Conservation (phyloP, 2,329 filamentous ascomycete species). For the Oidium heveae region DNA sequence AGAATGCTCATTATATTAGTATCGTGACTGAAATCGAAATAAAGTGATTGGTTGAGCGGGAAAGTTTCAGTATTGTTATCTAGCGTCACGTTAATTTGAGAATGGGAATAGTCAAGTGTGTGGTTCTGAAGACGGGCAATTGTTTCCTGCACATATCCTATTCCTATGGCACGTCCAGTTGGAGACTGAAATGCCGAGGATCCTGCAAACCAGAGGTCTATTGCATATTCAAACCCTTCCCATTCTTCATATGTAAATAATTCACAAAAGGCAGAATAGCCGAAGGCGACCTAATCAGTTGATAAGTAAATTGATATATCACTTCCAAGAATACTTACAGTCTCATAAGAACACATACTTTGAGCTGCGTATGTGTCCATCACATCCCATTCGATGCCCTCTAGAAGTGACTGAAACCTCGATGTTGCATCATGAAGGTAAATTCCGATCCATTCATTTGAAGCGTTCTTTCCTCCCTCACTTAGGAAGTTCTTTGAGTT, state of each 20-base stretch:
- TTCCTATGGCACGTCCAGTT: conserved; percentile 36
- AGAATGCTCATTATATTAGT: conserved; percentile 46
- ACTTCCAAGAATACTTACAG: conserved; percentile 15
- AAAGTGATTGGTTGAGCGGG: conserved; percentile 45
- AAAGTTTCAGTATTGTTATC: conserved; percentile 44
- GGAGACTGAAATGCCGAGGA: conserved; percentile 14
- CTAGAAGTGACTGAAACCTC: conserved; percentile 29
- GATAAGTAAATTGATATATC: conserved; percentile 2
- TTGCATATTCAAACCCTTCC: conserved; percentile 43
- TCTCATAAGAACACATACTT: conserved; percentile 53
- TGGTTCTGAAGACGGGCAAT: conserved; percentile 45
- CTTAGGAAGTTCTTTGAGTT: conserved; percentile 26
- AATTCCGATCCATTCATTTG: conserved; percentile 30
- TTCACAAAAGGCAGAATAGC: conserved; percentile 48
- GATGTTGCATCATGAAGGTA: conserved; percentile 40
- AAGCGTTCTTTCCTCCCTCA: conserved; percentile 26
- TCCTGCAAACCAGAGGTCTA: conserved; percentile 40
- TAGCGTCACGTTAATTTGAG: conserved; percentile 42
- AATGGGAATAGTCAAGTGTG: conserved; percentile 29
- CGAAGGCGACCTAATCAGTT: conserved; percentile 33
- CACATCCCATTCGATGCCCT: conserved; percentile 36
- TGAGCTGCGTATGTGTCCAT: conserved; percentile 42
- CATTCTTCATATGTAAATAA: conserved; percentile 56
- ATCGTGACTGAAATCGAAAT: conserved; percentile 60
- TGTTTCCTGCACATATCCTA: conserved; percentile 49